phyloP scores from a whole-genome alignment of 306 rosid genomes.

The Psophocarpus tetragonolobus region DNA sequence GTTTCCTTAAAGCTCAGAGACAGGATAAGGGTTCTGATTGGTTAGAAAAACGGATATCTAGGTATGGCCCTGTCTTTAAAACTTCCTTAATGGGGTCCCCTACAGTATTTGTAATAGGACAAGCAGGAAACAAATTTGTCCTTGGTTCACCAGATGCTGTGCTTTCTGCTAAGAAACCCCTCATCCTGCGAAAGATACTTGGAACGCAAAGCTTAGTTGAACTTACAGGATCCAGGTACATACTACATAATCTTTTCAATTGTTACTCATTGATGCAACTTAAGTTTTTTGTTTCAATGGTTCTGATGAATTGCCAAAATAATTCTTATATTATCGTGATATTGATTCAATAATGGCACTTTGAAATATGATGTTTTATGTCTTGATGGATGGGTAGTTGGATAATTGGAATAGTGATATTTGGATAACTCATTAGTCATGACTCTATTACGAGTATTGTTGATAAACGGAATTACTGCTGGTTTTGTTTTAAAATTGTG shows the following conservation, averaged over 20 bases:
- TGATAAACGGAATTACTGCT: not conserved
- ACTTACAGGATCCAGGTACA: slow-evolving; percentile 52
- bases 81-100: slow-evolving; percentile 57
- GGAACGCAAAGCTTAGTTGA: slow-evolving; percentile 47
- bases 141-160: slow-evolving; percentile 47
- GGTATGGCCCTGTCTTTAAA: slow-evolving; percentile 52
- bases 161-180: slow-evolving; percentile 49
- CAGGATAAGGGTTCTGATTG: slow-evolving; percentile 47
- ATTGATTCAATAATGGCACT: not conserved
- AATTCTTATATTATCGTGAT: not conserved
- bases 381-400: not conserved
- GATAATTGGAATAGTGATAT: not conserved
- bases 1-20: slow-evolving; percentile 44
- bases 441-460: not conserved
- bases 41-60: slow-evolving; percentile 48
- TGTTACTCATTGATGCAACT: not conserved
- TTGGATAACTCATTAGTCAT: not conserved
- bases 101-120: slow-evolving; percentile 45
- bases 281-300: not conserved
- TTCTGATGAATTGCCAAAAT: not conserved
- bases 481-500: not conserved
- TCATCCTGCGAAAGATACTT: slow-evolving; percentile 35
- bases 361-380: not conserved
- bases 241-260: slow-evolving; percentile 1
- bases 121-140: slow-evolving; percentile 51